Base-by-base conservation (phyloP, 371 early-diverging fungal genomes). In the Choanephora cucurbitarum region DNA sequence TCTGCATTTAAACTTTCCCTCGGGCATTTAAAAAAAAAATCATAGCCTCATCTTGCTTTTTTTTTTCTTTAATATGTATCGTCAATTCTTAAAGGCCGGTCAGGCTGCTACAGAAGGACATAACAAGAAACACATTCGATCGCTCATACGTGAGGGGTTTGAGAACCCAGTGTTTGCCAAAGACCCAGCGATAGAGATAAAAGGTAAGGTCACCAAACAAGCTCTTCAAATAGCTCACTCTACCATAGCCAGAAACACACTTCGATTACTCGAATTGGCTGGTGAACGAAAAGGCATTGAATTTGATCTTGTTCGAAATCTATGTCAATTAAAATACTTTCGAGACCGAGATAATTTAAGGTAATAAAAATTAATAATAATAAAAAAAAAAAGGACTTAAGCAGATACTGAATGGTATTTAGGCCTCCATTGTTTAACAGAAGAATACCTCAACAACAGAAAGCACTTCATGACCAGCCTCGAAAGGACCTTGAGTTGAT, bases 91-190 rank as follows among this genome's bases (percentile, higher is more conserved):
- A 41, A 53, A 48, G 32, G 55, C 58, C 11, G 66, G 66, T 6
- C 23, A 61, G 45, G 41, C 49, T 7, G 62, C 59, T 11, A 52
- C 56, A 1, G 19, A 51, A 33, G 45, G 49, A 23, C 32, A 40
- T 14, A 18, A 49, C 9, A 43, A 18, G 23, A 52, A 53, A 33
- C 56, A 59, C 13, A 33, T 52, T 24, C 52, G 40, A 22, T 45
- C 24, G 8, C 44, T 64, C 37, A 68, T 68, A 28, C 56, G 69
- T 39, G 50, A 60, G 44, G 56, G 55, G n/a, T 64, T 68, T 45
- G 43, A 57, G 22, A 57, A 50, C n/a, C 19, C 60, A 18, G 24
- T 13, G 10, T 28, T 53, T 44, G 32, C 45, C n/a, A 24, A 13
- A 15, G 69, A 68, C 52, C 40, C 58, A 14, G 50, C 49, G 28